Base-by-base conservation (phyloP, 1,139 yeast genomes). In the Blastobotrys ciferrii region DNA sequence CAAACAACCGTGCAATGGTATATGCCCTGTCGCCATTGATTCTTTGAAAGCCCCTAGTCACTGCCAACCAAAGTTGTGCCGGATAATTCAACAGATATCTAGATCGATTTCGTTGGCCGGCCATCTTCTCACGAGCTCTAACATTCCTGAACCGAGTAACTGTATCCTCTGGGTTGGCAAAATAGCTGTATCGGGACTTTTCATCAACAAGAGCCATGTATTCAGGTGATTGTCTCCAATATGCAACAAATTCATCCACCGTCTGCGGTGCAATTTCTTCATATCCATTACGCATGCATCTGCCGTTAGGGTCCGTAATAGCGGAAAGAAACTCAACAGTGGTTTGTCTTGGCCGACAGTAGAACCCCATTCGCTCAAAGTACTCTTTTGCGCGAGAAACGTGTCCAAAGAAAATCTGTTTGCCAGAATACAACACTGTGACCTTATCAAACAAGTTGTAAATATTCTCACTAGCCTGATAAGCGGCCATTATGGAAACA, bases 401-500 rank as follows among this genome's bases (percentile, higher is more conserved):
- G 3, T 78, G 77, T 18, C 87, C 86, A 57, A 71, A 81, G 57
- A 68, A 81, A 31, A 81, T 71, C 61, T 81, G 84, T 52, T 68
- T 69, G 46, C 85, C 85, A 39, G 69, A 64, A 61, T 81, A 79
- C 36, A 81, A 59, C 17, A 81, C 80, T 3, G 81, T 76, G 17
- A 81, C 82, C 56, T 80, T 81, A 64, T 81, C 86, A 59, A 81
- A 81, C 43, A 76, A 68, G 43, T 77, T 75, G 59, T 79, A 81
- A 50, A 80, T 77, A 55, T 78, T 75, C 61, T 81, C 82, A 59
- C 84, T 81, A 33, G 84, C 84, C 65, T 81, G 87, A 60, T 81
- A 81, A 51, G 75, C 73, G 14, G 68, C 63, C 43, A 81, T 80
- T 48, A 81, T 68, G 3, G 84, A 81, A 23, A 84, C 76, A 45